Conservation (phyloP, 192 early-diverging fungal genomes). For the Chytriomyces confervae region DNA sequence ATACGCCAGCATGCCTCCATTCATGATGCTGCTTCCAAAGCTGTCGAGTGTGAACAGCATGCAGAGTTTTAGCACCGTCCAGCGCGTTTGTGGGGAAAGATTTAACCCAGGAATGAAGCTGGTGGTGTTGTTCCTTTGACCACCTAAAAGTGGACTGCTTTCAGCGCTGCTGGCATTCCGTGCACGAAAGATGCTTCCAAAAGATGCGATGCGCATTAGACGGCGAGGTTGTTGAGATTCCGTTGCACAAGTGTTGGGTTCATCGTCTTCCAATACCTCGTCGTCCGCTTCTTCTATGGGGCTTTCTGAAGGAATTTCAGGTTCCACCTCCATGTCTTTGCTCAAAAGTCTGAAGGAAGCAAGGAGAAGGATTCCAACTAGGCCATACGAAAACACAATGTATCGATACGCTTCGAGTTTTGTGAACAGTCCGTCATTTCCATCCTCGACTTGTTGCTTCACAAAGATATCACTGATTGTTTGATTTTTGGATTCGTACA, state of each 20-base stretch:
- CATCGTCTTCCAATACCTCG: neutral
- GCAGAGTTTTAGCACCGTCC: constrained; percentile 28
- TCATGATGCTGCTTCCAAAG: constrained; percentile 35
- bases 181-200: too few relatives aligned
- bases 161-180: too few relatives aligned
- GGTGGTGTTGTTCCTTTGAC: too few relatives aligned
- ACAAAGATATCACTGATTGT: too few relatives aligned
- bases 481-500: too few relatives aligned
- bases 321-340: constrained; percentile 4
- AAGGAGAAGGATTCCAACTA: constrained; percentile 19
- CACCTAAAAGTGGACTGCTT: too few relatives aligned
- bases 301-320: neutral
- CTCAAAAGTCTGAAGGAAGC: constrained; percentile 6
- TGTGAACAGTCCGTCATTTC: neutral
- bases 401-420: constrained; percentile 31
- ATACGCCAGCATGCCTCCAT: constrained; percentile 34
- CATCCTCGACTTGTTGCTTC: too few relatives aligned
- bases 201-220: too few relatives aligned
- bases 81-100: constrained; percentile 7
- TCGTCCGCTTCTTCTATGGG: neutral
- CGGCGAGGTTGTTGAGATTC: too few relatives aligned
- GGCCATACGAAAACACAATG: constrained; percentile 25
- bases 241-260: too few relatives aligned
- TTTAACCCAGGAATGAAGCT: constrained; percentile 5
- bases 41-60: constrained; percentile 32